Base-by-base conservation (phyloP, 495 filamentous ascomycete species). In the Articulospora tetracladia region DNA sequence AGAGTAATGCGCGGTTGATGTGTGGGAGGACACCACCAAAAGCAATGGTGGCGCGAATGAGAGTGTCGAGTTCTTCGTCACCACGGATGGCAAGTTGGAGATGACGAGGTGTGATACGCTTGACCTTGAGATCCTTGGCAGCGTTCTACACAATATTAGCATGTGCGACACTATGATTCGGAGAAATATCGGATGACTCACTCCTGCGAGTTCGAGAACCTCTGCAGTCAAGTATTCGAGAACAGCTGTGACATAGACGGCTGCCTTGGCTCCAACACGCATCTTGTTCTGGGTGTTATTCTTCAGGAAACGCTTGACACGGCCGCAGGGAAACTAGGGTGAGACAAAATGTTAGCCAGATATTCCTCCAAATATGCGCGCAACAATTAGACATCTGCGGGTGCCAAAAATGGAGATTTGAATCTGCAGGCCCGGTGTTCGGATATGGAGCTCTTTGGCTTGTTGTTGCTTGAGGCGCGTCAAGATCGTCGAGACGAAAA, bases 271-370 rank as follows among this genome's bases (percentile, higher is more conserved):
- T 68, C 94, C 95, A 65, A 98, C 95, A 78, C 94, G 93, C 92
- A 97, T 98, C 83, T 98, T 98, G 77, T 96, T 95, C 69, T 97
- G 94, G 24, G 94, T 98, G 77, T 96, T 97, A 76, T 94, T 94
- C 84, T 97, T 97, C 71, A 98, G 80, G 81, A 97, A 97, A 79
- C 94, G 93, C 87, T 98, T 98, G 71, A 98, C 93, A 88, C 94
- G 95, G 77, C 94, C 94, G 73, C 94, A 98, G 41, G 94, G 94
- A 78, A 98, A 98, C 95, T 98, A 72, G 60, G 64, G 24, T 55
- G 17, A 39, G 25, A 53, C 20, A 41, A 64, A n/a, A 11, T 65
- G 65, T 83, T 68, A 78, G 76, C 50, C 64, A 59, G 32, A 24
- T 12, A 59, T 32, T 44, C 22, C 0, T 51, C 26, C 4, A 26